These are phyloP conservation scores for Butyriboletus appendiculatus DNA, from an alignment of 1,284 basidiomycete genomes.

Conservation along the genomic window DNA sequence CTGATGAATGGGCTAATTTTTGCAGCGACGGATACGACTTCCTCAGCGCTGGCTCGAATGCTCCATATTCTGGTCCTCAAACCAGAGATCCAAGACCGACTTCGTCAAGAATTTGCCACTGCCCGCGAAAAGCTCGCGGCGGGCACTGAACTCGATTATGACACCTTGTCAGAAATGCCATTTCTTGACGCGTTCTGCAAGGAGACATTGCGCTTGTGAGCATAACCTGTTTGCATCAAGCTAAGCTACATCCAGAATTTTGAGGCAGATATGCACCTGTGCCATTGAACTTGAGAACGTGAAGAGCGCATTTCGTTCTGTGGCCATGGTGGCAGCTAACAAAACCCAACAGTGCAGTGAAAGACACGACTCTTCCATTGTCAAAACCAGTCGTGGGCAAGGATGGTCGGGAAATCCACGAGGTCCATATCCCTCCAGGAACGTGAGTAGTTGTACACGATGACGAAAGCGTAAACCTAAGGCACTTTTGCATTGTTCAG, in stretches of 20 bases:
- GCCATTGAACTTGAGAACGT: background rate
- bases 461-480: no score
- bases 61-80: background rate
- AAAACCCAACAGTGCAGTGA: background rate
- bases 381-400: background rate
- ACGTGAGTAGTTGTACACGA: no score
- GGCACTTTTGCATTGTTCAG: no score
- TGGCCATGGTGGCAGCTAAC: background rate
- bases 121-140: background rate
- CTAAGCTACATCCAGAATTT: background rate
- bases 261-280: background rate
- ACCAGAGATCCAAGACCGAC: background rate
- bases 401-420: background rate
- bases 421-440: no score
- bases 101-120: background rate
- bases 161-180: background rate
- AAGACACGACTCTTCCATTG: background rate
- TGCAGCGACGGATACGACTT: constrained; percentile 5
- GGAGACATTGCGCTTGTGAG: background rate
- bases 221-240: background rate
- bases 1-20: constrained; percentile 3
- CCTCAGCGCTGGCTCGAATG: background rate
- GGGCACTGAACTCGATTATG: background rate
- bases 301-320: background rate
- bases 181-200: background rate